Evolutionary conservation across 305 asterid genomes (phyloP).

Genomic region (Fraxinus velutina): DNA sequence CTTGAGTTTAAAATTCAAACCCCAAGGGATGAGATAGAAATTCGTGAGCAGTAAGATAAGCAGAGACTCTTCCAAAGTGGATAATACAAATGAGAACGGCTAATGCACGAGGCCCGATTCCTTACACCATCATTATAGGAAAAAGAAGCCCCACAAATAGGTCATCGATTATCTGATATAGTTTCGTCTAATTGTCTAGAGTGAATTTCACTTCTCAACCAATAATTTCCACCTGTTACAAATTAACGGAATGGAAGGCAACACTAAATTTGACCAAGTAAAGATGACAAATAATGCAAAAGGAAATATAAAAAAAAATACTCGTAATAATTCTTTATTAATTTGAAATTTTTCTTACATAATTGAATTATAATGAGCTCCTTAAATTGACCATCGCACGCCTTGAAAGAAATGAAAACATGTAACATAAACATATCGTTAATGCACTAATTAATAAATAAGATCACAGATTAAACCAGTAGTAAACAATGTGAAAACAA

Average conservation of each 20-base stretch:
- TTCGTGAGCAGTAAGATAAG: background rate
- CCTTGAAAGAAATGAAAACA: background rate
- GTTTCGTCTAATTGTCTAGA: background rate
- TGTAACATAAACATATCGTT: background rate
- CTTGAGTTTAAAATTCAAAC: background rate
- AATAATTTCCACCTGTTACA: background rate
- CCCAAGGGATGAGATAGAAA: background rate
- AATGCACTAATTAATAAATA: background rate
- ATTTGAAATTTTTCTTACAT: background rate
- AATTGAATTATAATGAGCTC: background rate
- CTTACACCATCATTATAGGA: background rate
- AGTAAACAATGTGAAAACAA: background rate
- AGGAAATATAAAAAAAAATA: background rate
- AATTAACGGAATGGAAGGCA: background rate
- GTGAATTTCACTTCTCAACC: background rate
- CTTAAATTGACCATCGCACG: background rate
- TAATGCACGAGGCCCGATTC: background rate
- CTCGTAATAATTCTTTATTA: background rate
- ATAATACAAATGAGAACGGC: background rate
- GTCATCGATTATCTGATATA: background rate
- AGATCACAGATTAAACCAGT: background rate
- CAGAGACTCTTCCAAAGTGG: background rate
- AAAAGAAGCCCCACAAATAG: background rate
- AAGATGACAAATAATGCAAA: background rate
- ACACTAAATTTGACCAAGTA: background rate